Conservation (phyloP, 345 rosid species). For the Turnera subulata region DNA sequence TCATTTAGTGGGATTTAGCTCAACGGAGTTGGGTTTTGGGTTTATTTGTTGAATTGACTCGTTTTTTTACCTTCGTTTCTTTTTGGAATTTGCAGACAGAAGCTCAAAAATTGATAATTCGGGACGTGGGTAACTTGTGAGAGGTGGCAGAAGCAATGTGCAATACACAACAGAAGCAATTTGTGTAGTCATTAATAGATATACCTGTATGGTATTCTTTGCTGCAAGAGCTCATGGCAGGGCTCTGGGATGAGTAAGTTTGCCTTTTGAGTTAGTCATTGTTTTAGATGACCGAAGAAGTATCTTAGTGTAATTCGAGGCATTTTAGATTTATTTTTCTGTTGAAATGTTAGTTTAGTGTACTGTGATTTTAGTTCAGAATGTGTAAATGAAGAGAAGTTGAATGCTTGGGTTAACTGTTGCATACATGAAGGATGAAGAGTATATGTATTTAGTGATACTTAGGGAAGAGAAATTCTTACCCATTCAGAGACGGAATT, state of each 20-base stretch:
- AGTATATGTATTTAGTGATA: too few relatives aligned
- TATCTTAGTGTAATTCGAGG: too few relatives aligned
- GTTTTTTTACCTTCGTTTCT: not conserved
- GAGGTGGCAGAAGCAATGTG: constrained; percentile 63
- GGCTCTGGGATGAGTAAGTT: constrained; percentile 31
- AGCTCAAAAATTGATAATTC: constrained; percentile 52
- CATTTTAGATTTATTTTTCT: too few relatives aligned
- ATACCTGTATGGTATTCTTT: constrained; percentile 69
- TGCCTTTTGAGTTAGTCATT: too few relatives aligned
- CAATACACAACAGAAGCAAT: constrained; percentile 39
- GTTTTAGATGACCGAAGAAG: too few relatives aligned
- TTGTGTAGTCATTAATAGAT: constrained; percentile 39
- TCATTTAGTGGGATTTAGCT: not conserved
- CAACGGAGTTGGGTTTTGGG: not conserved
- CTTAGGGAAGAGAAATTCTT: too few relatives aligned
- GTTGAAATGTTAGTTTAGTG: too few relatives aligned
- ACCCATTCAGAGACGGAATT: too few relatives aligned
- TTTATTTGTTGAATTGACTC: not conserved
- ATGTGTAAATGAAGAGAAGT: too few relatives aligned
- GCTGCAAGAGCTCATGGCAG: constrained; percentile 60
- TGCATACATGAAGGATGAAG: too few relatives aligned
- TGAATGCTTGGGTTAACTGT: too few relatives aligned
- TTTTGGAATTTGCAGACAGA: constrained; percentile 51
- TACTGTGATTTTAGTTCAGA: too few relatives aligned
- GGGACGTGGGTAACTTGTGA: constrained; percentile 51